Evolutionary conservation across 352 stramenopile genomes (phyloP), one percentile per base, ranked within the genome.

Genomic region (Pythium pyrilobum): DNA sequence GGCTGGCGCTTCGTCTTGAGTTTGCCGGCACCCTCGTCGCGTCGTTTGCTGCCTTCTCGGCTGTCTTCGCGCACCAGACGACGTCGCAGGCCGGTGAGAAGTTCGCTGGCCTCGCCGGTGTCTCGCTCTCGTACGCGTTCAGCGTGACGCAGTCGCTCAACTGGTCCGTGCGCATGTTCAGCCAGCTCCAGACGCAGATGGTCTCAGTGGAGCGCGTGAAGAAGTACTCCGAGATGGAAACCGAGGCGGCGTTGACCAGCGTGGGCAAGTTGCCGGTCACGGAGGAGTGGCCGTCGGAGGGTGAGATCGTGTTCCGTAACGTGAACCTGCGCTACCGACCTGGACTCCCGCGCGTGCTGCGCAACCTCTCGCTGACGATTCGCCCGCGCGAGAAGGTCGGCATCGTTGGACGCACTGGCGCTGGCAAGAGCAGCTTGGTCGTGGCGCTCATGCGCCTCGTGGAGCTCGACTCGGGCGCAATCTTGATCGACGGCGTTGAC

Each of bases 271-370:
- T 74, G 23, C 44, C 84, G 78, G 61, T 69, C 24, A 53, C 45
- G 42, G 44, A 65, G 12, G 70, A 80, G 25, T 98, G 94, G 95
- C 94, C 94, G 2, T 57, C 63, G 2, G 52, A 81, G 2, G 95
- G 95, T 25, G 54, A 59, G 15, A 74, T 98, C 27, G 57, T 74
- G 41, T 97, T 98, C 69, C 59, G 85, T 18, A 66, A 93, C 59
- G 91, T 98, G 7, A 81, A 63, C 21, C 43, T 98, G 38, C 66
- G 93, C 20, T 98, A 98, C 72, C 79, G 91, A 8, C 67, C 81
- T 40, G 71, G 72, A 23, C 71, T 81, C 7, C 77, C 66, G 1
- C 60, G 72, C 21, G 66, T 75, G 20, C 64, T 78, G 20, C 62
- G 64, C 31, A 32, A 57, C 25, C 21, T 78, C 8, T 53, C 42